Conservation (phyloP, 495 filamentous ascomycete species). For the Ramalina intermedia region DNA sequence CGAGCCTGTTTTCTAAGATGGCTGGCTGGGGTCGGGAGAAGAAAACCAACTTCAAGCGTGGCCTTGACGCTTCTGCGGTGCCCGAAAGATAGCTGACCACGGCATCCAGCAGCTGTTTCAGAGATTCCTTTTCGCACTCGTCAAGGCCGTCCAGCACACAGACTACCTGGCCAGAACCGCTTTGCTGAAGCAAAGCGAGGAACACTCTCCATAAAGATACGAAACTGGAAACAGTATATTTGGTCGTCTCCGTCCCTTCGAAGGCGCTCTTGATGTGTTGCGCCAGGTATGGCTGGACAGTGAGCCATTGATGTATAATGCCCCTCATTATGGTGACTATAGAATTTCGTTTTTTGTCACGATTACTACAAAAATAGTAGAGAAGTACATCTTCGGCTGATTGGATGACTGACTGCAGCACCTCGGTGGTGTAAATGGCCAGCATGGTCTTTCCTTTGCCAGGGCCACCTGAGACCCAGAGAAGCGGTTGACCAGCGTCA, state of each 20-base stretch:
- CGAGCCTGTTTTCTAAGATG: conserved; percentile 19
- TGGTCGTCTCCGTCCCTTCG: conserved; percentile 17
- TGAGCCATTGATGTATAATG: conserved; percentile 21
- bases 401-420: conserved; percentile 18
- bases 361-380: conserved; percentile 32
- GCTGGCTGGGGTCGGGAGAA: conserved; percentile 23
- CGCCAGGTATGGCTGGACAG: conserved; percentile 12
- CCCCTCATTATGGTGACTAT: conserved; percentile 27
- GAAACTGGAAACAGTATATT: conserved; percentile 20
- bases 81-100: conserved; percentile 16
- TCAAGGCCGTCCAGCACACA: conserved; percentile 34
- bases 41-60: conserved; percentile 22
- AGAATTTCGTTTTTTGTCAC: conserved; percentile 29
- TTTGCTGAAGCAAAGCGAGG: conserved; percentile 18
- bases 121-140: conserved; percentile 30
- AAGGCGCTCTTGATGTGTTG: conserved; percentile 15
- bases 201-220: conserved; percentile 25
- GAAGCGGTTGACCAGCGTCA: conserved; percentile 14
- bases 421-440: conserved; percentile 29
- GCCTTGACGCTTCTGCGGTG: conserved; percentile 4
- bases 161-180: conserved; percentile 13
- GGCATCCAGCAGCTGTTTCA: conserved; percentile 21
- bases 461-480: conserved; percentile 34
- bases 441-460: conserved; percentile 39
- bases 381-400: conserved; percentile 16